Conservation (phyloP, 805 yeast species). For the Nakazawaea ishiwadae region DNA sequence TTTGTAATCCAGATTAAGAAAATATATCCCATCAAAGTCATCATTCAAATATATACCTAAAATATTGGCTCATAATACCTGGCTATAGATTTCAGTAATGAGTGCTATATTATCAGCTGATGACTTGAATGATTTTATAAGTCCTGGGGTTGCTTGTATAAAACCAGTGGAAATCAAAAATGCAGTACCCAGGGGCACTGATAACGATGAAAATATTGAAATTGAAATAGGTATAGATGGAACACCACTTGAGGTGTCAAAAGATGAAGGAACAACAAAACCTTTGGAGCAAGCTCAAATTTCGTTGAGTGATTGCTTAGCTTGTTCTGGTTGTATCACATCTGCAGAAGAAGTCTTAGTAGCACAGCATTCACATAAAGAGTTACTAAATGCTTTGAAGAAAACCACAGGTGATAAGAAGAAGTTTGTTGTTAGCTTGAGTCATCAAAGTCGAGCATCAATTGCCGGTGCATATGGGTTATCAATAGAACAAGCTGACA, state of each 20-base stretch:
- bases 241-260: constrained; percentile 63
- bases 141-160: constrained; percentile 92
- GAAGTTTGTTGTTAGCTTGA: constrained; percentile 67
- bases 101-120: constrained; percentile 85
- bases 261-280: constrained; percentile 47
- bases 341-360: constrained; percentile 94
- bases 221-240: constrained; percentile 55
- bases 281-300: constrained; percentile 77
- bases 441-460: constrained; percentile 85
- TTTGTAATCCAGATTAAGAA: background rate
- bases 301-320: constrained; percentile 87
- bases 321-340: constrained; percentile 96
- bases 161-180: constrained; percentile 65
- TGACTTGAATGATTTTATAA: constrained; percentile 89
- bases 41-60: background rate
- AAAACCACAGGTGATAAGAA: constrained; percentile 24
- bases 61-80: too few species aligned
- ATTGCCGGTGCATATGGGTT: constrained; percentile 63
- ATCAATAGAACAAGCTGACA: constrained; percentile 54
- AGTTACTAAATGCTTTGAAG: constrained; percentile 58
- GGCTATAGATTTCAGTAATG: too few species aligned
- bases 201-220: constrained; percentile 25
- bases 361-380: constrained; percentile 84
- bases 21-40: background rate
- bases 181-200: constrained; percentile 15